These are phyloP conservation scores for Zygotorulaspora mrakii DNA, from an alignment of 1,139 yeast genomes.

Conservation along the genomic window DNA sequence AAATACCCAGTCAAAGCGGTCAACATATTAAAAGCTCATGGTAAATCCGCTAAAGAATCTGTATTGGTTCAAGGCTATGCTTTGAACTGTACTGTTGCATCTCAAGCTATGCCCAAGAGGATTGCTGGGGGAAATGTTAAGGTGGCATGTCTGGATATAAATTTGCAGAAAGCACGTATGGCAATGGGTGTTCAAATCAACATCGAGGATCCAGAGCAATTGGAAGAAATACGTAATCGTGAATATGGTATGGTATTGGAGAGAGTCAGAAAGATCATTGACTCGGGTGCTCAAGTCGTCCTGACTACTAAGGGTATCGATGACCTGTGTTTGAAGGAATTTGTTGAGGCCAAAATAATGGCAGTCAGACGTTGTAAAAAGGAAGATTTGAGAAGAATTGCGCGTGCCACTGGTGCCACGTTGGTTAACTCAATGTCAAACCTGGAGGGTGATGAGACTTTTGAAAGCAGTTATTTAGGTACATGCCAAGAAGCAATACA, in stretches of 20 bases:
- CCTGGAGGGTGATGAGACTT: constrained; percentile 96
- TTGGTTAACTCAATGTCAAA: constrained; percentile 83
- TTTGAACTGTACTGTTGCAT: constrained; percentile 92
- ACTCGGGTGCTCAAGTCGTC: constrained; percentile 94
- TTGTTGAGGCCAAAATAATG: constrained; percentile 94
- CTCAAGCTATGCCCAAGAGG: constrained; percentile 89
- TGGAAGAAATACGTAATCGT: constrained; percentile 91
- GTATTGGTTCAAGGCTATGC: constrained; percentile 91
- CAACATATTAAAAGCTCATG: constrained; percentile 93
- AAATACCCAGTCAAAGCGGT: constrained; percentile 98
- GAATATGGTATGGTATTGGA: constrained; percentile 90
- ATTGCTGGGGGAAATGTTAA: constrained; percentile 55
- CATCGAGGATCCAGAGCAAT: constrained; percentile 94
- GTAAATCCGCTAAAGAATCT: constrained; percentile 86
- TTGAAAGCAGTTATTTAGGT: constrained; percentile 83
- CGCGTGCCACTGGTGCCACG: constrained; percentile 97
- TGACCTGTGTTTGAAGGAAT: constrained; percentile 90
- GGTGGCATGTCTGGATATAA: constrained; percentile 91
- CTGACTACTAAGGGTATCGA: constrained; percentile 98
- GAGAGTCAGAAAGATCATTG: constrained; percentile 79
- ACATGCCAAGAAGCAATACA: constrained; percentile 89
- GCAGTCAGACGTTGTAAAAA: constrained; percentile 97
- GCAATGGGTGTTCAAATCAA: constrained; percentile 98
- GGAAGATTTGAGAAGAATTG: constrained; percentile 94
- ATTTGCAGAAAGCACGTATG: constrained; percentile 94